Evolutionary conservation across 768 basidiomycete species (phyloP), one percentile per base, ranked within the genome.

Genomic region (Tulasnella sp.): DNA sequence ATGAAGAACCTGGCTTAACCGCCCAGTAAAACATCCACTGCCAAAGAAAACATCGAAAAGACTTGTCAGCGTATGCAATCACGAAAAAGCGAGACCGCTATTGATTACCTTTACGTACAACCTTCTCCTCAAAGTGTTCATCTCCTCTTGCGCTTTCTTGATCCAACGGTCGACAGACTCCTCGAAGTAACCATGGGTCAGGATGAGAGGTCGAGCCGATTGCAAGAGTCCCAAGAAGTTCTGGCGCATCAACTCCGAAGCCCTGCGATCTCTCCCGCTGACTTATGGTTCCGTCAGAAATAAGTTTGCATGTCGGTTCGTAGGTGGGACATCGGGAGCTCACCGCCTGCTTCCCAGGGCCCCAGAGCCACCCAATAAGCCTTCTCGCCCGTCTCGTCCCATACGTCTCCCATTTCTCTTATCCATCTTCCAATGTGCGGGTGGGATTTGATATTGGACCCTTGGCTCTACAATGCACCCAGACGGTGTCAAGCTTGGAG

Each of bases 341-440:
- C 34, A 79, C 78, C 44, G 19, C 39, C 46, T 18, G 42, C 78
- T 42, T 79, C 78, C 78, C 78, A 79, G 1, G 78, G 68, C 19
- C 78, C 78, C 7, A 79, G n/a, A 31, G 78, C 34, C 3, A 79
- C 44, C 38, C 39, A 79, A 24, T 74, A 44, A 19, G 18, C 42
- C 48, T 79, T 74, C 8, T 79, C 38, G n/a, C 78, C 78, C 18
- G 36, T 34, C 1, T 56, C 76, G 2, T 40, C 56, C 76, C 76
- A 77, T 68, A 10, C 31, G 76, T 56, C 48, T 2, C 40, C 62
- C 76, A 68, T 77, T 36, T 74, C 73, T n/a, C 73, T 74, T 36
- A 74, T 12, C 73, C 73, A 74, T 74, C 44, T 39, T 10, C 39
- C 39, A 42, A 74, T 74, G 7, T 68, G 62, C 16, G n/a, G 73